Base-by-base conservation (phyloP, 1,284 basidiomycete species). In the Melampsora abietis-canadensis region DNA sequence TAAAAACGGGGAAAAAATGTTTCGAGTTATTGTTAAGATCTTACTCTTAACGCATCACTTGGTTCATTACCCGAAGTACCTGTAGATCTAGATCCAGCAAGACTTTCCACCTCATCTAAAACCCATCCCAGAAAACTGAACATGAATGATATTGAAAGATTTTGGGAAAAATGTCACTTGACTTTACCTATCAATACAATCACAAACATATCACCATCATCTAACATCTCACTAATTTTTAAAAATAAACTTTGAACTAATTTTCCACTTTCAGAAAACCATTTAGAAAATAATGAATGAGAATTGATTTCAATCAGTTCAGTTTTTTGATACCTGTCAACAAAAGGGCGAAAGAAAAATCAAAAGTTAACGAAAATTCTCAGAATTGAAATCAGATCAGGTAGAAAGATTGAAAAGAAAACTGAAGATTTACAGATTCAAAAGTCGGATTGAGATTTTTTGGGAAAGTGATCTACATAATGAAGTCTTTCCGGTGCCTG, bases 401-500 rank as follows among this genome's bases (percentile, higher is more conserved):
- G n/a, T n/a, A n/a, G 46, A 60, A 8, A 21, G 47, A 21, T n/a
- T 24, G 57, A 54, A 44, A 24, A n/a, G 8, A 24, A n/a, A 21
- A 14, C n/a, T n/a, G n/a, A 46, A 48, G 15, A 80, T 85, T 66
- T 75, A 92, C 90, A 90, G 85, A 78, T 90, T 87, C 0, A 90
- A 90, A 2, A 98, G 85, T 19, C 95, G 88, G 76, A 98, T 94
- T 0, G 93, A 89, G 2, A 98, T 86, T 80, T 98, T 99, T 78
- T 99, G 96, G 0, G 95, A 93, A 6, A 98, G 85, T 15, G 94
- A 94, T 65, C 92, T 88, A 82, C 94, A 97, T 1, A 99, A 85
- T 0, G 91, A 93, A 0, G 96, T 98, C 83, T 99, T 98, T 21
- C 96, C 96, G 0, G 96, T 98, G 0, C 96, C 95, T 0, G 96